A percentile compares a stretch with the other conserved stretches of the same genome.
Evolutionary conservation across 306 rosid species (phyloP).

Genomic region (Citrullus mucosospermus): DNA sequence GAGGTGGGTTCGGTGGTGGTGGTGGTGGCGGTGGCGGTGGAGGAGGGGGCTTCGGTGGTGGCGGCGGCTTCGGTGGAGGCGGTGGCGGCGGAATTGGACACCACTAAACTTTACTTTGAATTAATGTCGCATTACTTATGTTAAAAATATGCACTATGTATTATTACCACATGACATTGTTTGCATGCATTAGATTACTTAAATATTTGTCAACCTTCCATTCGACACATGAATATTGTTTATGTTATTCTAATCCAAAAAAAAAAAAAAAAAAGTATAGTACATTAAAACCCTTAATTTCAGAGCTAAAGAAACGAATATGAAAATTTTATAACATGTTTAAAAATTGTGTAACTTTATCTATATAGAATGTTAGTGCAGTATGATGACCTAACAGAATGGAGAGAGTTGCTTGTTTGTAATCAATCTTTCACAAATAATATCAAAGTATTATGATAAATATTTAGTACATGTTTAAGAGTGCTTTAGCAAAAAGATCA

Average conservation of each 20-base stretch:
- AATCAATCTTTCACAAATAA: too few relatives aligned
- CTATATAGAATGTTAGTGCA: too few relatives aligned
- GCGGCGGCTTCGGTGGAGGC: background rate
- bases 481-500: too few relatives aligned
- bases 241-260: background rate
- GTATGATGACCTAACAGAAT: too few relatives aligned
- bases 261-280: background rate
- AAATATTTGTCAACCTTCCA: background rate
- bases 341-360: too few relatives aligned
- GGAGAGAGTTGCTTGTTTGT: too few relatives aligned
- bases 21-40: background rate
- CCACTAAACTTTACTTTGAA: slow-evolving; percentile 25
- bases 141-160: background rate
- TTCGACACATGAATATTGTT: background rate
- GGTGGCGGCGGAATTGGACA: slow-evolving; percentile 30
- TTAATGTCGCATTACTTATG: background rate
- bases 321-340: too few relatives aligned
- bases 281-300: background rate
- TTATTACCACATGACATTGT: background rate
- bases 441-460: too few relatives aligned
- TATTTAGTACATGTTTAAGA: too few relatives aligned
- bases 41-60: background rate
- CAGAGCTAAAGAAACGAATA: too few relatives aligned
- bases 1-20: background rate
- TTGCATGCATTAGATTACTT: background rate